Evolutionary conservation across 768 basidiomycete genomes (phyloP).

Genomic region (Rhodotorula toruloides): DNA sequence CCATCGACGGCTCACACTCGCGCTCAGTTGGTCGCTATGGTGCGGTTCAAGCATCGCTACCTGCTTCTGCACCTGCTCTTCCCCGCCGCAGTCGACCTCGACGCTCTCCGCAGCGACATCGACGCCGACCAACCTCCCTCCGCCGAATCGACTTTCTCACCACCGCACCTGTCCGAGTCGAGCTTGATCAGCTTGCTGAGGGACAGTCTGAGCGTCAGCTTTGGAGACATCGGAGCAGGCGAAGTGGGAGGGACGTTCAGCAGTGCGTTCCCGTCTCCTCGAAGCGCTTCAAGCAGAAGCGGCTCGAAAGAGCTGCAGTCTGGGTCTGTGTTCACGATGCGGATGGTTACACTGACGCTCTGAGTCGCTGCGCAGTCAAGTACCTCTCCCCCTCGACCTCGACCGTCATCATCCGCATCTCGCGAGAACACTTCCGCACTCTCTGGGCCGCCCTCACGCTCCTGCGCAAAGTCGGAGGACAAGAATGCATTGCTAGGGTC

Average conservation of each 20-base stretch:
- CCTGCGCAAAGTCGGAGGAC: slow-evolving; percentile 32
- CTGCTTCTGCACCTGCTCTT: slow-evolving; percentile 39
- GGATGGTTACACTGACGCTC: not conserved
- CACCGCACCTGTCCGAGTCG: slow-evolving; percentile 20
- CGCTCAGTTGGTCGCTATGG: too few species aligned
- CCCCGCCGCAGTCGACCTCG: slow-evolving; percentile 6
- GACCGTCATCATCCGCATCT: slow-evolving; percentile 38
- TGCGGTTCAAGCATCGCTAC: slow-evolving; percentile 41
- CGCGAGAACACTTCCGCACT: slow-evolving; percentile 34
- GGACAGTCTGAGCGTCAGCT: slow-evolving; percentile 38
- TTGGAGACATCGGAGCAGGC: slow-evolving; percentile 40
- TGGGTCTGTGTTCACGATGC: too few species aligned
- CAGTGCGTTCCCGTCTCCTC: slow-evolving; percentile 24
- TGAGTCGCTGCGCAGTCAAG: slow-evolving; percentile 33
- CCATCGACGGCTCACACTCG: too few species aligned
- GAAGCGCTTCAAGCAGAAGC: not conserved
- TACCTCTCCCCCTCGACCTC: slow-evolving; percentile 39
- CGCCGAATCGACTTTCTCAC: not conserved
- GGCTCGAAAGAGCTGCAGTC: not conserved
- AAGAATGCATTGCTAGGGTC: slow-evolving; percentile 27
- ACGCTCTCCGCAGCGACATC: not conserved
- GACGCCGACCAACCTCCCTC: not conserved
- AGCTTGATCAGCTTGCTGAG: slow-evolving; percentile 33
- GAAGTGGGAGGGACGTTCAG: slow-evolving; percentile 39
- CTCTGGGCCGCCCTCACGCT: slow-evolving; percentile 41